phyloP scores from a whole-genome alignment of 352 stramenopile genomes.

The Pythium insidiosum region DNA sequence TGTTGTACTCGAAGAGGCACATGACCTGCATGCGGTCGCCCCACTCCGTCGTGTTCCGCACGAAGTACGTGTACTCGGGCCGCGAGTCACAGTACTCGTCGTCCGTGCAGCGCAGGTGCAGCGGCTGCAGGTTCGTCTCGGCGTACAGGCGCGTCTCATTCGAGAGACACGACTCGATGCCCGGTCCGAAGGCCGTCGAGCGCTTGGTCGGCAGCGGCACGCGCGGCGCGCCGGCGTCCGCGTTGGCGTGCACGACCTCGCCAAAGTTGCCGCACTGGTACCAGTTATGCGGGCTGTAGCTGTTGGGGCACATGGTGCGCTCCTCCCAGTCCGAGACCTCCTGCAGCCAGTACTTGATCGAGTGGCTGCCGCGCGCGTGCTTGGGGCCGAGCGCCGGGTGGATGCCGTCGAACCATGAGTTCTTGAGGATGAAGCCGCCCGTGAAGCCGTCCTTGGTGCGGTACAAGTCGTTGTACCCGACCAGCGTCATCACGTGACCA shows the following conservation, averaged over 20 bases:
- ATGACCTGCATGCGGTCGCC: slow-evolving; percentile 60
- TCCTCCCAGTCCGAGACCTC: slow-evolving; percentile 67
- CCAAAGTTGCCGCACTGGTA: slow-evolving; percentile 58
- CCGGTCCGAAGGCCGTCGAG: slow-evolving; percentile 17
- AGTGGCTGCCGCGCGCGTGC: slow-evolving; percentile 58
- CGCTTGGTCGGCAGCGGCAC: slow-evolving; percentile 27
- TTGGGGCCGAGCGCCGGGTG: slow-evolving; percentile 43
- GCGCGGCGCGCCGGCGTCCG: slow-evolving; percentile 22
- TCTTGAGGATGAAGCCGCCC: slow-evolving; percentile 68
- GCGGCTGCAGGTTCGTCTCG: slow-evolving; percentile 47
- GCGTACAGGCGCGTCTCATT: slow-evolving; percentile 49
- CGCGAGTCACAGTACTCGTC: slow-evolving; percentile 23
- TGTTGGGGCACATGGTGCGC: slow-evolving; percentile 61
- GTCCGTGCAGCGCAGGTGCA: slow-evolving; percentile 53
- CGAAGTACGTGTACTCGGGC: slow-evolving; percentile 46
- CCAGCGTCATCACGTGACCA: slow-evolving; percentile 64
- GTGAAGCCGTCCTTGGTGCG: slow-evolving; percentile 51
- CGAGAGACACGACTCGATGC: slow-evolving; percentile 41
- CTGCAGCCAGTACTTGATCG: slow-evolving; percentile 64
- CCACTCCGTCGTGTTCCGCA: slow-evolving; percentile 47
- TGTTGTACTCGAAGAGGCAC: slow-evolving; percentile 69
- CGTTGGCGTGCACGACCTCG: slow-evolving; percentile 30
- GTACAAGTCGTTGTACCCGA: slow-evolving; percentile 62
- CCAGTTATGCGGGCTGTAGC: slow-evolving; percentile 62
- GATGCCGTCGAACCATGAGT: slow-evolving; percentile 67